These are phyloP conservation scores for Chrysanthemum makinoi DNA, from an alignment of 129 eudicot species.

Conservation along the genomic window DNA sequence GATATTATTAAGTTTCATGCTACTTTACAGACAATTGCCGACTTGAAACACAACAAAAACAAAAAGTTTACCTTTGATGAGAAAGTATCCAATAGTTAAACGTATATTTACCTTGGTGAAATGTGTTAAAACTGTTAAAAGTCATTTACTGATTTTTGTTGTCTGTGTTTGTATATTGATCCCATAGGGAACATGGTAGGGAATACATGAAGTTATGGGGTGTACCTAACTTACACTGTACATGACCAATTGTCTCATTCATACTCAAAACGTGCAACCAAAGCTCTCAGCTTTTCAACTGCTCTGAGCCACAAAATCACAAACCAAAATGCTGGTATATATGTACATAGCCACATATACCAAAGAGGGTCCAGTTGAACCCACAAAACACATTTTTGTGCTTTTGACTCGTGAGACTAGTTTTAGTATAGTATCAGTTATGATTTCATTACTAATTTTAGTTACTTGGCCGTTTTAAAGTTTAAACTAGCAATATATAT, in stretches of 20 bases:
- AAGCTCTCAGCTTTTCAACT: conserved; percentile 7
- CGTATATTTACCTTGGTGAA: too few relatives aligned
- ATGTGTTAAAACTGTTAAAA: background rate
- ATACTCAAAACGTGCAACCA: conserved; percentile 19
- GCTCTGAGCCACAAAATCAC: conserved; percentile 20
- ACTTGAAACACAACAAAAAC: background rate
- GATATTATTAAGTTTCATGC: background rate
- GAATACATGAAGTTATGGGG: conserved; percentile 3
- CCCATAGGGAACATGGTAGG: conserved; percentile 22
- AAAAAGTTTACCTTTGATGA: background rate
- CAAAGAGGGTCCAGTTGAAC: too few relatives aligned
- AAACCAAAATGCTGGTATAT: conserved; percentile 15
- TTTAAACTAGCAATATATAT: too few relatives aligned
- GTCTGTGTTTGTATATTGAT: background rate
- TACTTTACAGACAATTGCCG: background rate
- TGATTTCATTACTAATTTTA: too few relatives aligned
- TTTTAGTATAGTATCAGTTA: too few relatives aligned
- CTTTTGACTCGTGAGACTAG: too few relatives aligned
- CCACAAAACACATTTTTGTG: too few relatives aligned
- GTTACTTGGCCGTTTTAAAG: too few relatives aligned
- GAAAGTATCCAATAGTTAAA: background rate
- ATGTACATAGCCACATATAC: background rate
- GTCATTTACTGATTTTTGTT: background rate
- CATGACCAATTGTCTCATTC: conserved; percentile 30
- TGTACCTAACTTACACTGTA: conserved; percentile 9